Evolutionary conservation across 1,139 yeast species (phyloP).

Genomic region (Sugiyamaella pinicola): DNA sequence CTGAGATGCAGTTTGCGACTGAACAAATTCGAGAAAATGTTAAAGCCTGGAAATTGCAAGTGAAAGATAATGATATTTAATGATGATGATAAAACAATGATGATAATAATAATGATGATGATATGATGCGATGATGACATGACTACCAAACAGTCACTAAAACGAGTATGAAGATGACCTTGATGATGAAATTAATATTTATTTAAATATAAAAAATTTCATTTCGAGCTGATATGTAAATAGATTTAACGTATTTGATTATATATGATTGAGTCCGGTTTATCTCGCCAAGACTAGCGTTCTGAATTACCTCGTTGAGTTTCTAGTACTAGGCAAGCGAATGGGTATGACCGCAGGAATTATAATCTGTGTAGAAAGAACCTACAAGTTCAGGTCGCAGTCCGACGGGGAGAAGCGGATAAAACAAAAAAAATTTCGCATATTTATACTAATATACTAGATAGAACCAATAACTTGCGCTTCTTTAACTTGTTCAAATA

Average conservation of each 20-base stretch:
- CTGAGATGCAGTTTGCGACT: conserved; percentile 40
- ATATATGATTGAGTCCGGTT: no score
- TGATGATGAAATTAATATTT: conserved; percentile 8
- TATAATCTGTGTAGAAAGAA: no score
- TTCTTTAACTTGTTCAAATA: conserved; percentile 77
- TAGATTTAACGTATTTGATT: conserved; percentile 13
- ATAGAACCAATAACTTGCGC: conserved; percentile 27
- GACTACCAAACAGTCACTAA: background rate
- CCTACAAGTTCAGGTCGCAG: no score
- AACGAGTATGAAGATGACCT: background rate
- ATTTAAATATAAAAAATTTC: no score
- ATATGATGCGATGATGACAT: background rate
- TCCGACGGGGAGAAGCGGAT: no score
- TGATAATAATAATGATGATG: background rate
- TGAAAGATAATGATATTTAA: conserved; percentile 8
- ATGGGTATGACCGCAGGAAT: no score
- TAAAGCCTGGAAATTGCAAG: conserved; percentile 15
- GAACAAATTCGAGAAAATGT: conserved; percentile 51
- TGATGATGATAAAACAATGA: conserved; percentile 6
- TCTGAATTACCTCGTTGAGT: no score
- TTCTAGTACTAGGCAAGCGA: no score
- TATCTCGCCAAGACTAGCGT: no score
- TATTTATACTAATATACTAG: background rate
- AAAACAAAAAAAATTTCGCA: no score
- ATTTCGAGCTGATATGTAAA: conserved; percentile 13